phyloP scores from a whole-genome alignment of 2,329 filamentous ascomycete species.

The Chaetomium sp. region DNA sequence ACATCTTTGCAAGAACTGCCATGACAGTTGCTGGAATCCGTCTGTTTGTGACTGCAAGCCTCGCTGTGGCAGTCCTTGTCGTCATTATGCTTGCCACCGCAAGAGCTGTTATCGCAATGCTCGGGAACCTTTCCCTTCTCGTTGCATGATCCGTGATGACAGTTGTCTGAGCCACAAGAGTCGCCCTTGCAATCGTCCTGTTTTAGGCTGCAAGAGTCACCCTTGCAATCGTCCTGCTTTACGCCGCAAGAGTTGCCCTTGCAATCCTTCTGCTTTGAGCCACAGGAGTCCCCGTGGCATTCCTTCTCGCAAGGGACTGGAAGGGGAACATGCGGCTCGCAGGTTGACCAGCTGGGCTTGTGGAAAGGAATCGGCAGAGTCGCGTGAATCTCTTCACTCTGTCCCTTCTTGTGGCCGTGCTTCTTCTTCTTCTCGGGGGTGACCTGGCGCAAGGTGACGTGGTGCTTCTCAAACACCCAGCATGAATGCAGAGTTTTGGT shows the following conservation, averaged over 20 bases:
- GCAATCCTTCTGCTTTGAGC: not conserved
- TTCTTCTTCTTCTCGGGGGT: constrained; percentile 5
- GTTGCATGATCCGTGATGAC: constrained; percentile 1
- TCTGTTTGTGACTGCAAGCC: not conserved
- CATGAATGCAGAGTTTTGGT: constrained; percentile 22
- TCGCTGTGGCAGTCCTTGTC: not conserved
- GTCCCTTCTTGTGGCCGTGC: not conserved
- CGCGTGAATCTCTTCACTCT: not conserved
- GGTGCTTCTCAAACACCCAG: constrained; percentile 24
- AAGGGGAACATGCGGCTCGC: constrained; percentile 12
- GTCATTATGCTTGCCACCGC: not conserved
- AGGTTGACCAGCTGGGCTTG: constrained; percentile 8
- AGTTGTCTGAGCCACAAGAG: not conserved
- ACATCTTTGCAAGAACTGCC: not conserved
- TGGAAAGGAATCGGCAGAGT: not conserved
- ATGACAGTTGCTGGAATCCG: not conserved
- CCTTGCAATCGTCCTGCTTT: not conserved
- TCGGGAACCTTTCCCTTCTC: not conserved
- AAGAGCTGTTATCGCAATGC: not conserved
- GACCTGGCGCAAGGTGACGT: not conserved
- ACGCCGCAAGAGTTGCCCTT: not conserved
- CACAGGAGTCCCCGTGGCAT: constrained; percentile 1
- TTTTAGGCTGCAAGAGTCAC: not conserved
- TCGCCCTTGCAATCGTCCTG: not conserved
- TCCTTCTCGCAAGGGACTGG: not conserved